Conservation (phyloP, 306 rosid genomes). For the Delonix regia region DNA sequence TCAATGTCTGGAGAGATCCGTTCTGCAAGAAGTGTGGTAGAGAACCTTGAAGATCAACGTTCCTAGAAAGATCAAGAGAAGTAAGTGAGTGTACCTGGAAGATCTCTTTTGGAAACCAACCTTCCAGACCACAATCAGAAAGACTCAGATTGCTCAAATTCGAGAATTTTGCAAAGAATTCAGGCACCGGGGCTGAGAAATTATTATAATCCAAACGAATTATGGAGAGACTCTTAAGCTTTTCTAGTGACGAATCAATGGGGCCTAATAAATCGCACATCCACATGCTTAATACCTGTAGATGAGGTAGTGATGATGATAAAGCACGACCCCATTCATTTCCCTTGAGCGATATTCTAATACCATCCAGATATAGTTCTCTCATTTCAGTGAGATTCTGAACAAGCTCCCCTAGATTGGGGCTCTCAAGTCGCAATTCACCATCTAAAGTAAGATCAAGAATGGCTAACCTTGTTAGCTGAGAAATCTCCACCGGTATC, state of each 20-base stretch:
- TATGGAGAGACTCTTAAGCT: neutral
- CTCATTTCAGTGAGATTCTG: constrained; percentile 22
- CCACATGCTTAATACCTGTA: constrained; percentile 27
- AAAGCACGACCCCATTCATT: constrained; percentile 42
- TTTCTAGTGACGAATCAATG: neutral
- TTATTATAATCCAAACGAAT: neutral
- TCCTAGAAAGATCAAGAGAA: neutral
- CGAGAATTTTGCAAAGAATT: neutral
- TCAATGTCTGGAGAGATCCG: neutral
- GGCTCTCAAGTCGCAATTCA: neutral
- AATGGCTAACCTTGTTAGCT: neutral
- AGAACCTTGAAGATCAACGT: neutral
- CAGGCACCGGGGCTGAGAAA: constrained; percentile 19
- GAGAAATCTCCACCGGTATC: constrained; percentile 43
- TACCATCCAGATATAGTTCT: constrained; percentile 45
- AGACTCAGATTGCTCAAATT: constrained; percentile 9
- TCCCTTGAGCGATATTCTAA: constrained; percentile 32
- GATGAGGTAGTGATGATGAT: neutral
- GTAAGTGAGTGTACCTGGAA: neutral
- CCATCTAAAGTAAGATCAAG: neutral
- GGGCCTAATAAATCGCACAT: constrained; percentile 18
- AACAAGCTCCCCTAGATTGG: neutral
- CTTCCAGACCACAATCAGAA: neutral
- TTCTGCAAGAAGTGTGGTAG: constrained; percentile 20
- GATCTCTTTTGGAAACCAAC: constrained; percentile 23